A percentile compares a stretch with the other conserved stretches of the same genome.
Evolutionary conservation across 2,329 filamentous ascomycete species (phyloP).

Genomic region (Metarhizium album): DNA sequence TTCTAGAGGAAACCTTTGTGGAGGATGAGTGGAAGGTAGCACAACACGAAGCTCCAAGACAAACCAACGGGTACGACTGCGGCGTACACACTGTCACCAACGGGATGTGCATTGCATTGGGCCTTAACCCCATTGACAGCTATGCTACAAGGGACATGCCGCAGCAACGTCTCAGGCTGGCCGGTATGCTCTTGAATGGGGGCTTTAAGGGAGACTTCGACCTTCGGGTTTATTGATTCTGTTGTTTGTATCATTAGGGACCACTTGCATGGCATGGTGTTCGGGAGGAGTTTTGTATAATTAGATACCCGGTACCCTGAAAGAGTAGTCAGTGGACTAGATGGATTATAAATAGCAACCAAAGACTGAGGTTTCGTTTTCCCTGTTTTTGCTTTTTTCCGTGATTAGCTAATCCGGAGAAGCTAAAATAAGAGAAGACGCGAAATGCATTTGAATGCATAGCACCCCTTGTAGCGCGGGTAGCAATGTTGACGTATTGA

Average conservation of each 20-base stretch:
- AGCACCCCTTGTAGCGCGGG: too few species aligned
- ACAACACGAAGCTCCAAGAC: constrained; percentile 38
- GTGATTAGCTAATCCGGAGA: background rate
- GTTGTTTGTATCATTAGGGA: background rate
- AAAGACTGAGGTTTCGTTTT: background rate
- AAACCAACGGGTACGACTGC: constrained; percentile 62
- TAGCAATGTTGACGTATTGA: too few species aligned
- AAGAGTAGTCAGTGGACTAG: background rate
- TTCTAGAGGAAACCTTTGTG: constrained; percentile 43
- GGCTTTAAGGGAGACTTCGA: constrained; percentile 53
- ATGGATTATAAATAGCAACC: background rate
- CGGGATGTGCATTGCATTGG: constrained; percentile 49
- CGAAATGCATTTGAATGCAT: background rate
- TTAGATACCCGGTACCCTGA: background rate
- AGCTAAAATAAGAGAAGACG: background rate
- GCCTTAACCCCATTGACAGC: constrained; percentile 36
- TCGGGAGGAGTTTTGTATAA: background rate
- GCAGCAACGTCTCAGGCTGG: constrained; percentile 50
- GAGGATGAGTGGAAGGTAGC: constrained; percentile 49
- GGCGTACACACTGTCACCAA: constrained; percentile 71
- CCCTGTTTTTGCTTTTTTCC: background rate
- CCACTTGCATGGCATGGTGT: background rate
- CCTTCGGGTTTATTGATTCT: constrained; percentile 25
- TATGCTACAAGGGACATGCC: constrained; percentile 46
- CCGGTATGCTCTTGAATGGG: constrained; percentile 54